Evolutionary conservation across 140 eudicot genomes (phyloP).

Genomic region (Bidens hawaiensis): DNA sequence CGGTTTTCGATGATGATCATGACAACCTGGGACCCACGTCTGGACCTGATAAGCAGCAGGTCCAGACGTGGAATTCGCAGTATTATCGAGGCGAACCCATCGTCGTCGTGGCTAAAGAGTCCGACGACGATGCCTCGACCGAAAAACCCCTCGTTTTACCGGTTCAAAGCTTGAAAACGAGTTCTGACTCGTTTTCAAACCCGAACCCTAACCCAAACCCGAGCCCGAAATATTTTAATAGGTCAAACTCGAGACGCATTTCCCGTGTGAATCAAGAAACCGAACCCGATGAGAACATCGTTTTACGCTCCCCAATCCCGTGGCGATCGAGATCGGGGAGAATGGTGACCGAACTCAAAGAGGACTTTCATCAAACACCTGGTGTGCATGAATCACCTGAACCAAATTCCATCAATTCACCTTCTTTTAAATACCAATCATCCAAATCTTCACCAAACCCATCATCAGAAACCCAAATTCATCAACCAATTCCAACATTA

Average conservation of each 20-base stretch:
- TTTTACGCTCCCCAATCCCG: constrained; percentile 84
- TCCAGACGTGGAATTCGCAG: constrained; percentile 79
- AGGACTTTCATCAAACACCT: constrained; percentile 24
- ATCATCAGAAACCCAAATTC: not conserved
- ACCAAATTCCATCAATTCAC: constrained; percentile 21
- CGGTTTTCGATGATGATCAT: constrained; percentile 80
- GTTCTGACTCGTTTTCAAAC: constrained; percentile 19
- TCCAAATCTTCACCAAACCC: constrained; percentile 31
- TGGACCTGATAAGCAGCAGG: constrained; percentile 50
- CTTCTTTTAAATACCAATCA: constrained; percentile 36
- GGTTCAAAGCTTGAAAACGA: constrained; percentile 57
- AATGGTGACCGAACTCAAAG: constrained; percentile 42
- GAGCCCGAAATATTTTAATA: constrained; percentile 11
- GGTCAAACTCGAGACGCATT: constrained; percentile 37
- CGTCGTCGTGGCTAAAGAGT: constrained; percentile 53
- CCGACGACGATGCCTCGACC: constrained; percentile 18
- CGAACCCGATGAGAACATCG: constrained; percentile 48
- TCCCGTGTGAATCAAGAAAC: no score
- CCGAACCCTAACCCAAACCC: constrained; percentile 11
- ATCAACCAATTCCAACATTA: constrained; percentile 25
- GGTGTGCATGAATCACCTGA: constrained; percentile 16
- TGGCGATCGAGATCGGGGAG: constrained; percentile 98
- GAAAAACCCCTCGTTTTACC: constrained; percentile 73
- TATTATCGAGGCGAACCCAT: constrained; percentile 62
- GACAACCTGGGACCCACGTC: constrained; percentile 29